phyloP scores from a whole-genome alignment of 2,329 filamentous ascomycete genomes.

The Diaporthe vaccinii region DNA sequence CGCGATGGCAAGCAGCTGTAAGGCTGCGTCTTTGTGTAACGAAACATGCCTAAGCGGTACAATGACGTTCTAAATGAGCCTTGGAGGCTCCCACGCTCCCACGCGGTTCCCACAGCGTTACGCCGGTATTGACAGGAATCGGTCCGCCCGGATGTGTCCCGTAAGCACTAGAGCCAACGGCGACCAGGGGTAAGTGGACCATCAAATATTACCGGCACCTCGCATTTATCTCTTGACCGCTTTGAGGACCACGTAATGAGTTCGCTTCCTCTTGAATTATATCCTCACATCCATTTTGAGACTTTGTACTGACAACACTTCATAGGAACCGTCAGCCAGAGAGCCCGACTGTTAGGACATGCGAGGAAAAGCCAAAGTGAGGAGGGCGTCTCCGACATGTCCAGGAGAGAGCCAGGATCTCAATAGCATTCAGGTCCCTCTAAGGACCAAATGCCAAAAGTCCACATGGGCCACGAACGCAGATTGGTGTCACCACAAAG shows the following conservation, averaged over 20 bases:
- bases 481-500: background rate
- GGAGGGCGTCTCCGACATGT: background rate
- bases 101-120: background rate
- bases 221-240: background rate
- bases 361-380: background rate
- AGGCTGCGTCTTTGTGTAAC: background rate
- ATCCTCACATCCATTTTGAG: background rate
- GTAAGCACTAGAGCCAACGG: slow-evolving; percentile 21
- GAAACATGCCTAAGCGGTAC: background rate
- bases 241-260: background rate
- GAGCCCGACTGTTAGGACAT: background rate
- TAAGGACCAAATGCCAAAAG: too few species aligned
- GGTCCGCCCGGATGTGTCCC: background rate
- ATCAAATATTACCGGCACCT: background rate
- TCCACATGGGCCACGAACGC: slow-evolving; percentile 1
- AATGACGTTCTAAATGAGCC: background rate
- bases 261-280: background rate
- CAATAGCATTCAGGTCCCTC: background rate
- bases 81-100: background rate
- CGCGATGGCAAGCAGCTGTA: background rate
- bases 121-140: background rate
- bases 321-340: background rate
- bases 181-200: background rate
- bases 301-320: background rate
- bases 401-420: background rate